Conservation (phyloP, 495 filamentous ascomycete genomes). For the Sordaria brevicollis region DNA sequence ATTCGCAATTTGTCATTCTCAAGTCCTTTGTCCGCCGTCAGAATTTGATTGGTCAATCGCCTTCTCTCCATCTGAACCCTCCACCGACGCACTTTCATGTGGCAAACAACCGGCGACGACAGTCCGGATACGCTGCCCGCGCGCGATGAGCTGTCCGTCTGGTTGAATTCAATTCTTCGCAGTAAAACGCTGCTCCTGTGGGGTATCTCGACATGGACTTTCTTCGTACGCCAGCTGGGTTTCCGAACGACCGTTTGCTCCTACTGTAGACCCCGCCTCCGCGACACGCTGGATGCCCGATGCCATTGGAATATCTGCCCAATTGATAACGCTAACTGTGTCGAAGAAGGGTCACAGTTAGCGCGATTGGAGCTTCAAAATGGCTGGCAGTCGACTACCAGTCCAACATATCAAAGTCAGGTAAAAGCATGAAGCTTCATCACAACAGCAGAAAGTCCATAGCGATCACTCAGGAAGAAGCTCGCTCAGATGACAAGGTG, state of each 20-base stretch:
- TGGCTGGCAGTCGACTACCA: background rate
- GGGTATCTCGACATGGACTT: background rate
- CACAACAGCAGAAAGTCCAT: background rate
- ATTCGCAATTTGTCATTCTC: background rate
- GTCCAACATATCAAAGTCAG: background rate
- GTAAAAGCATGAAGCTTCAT: background rate
- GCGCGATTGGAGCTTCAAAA: background rate
- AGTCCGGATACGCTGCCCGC: background rate
- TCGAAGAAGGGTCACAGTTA: background rate
- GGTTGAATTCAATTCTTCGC: background rate
- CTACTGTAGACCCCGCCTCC: background rate
- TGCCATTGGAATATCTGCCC: background rate
- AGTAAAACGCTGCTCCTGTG: background rate
- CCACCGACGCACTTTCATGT: background rate
- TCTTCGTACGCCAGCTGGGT: background rate
- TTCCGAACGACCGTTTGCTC: background rate
- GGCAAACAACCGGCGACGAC: background rate
- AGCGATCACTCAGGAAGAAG: background rate
- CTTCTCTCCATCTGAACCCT: background rate
- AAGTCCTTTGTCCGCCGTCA: background rate
- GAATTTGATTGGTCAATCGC: background rate
- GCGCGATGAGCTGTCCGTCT: background rate
- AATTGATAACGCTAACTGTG: background rate
- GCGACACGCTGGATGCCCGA: background rate
- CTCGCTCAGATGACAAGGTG: background rate